Percentiles rank a stretch among this genome's conserved stretches.
Evolutionary conservation across 228 moss, liverwort and hornwort genomes (phyloP).

Genomic region (Sphagnum fallax): DNA sequence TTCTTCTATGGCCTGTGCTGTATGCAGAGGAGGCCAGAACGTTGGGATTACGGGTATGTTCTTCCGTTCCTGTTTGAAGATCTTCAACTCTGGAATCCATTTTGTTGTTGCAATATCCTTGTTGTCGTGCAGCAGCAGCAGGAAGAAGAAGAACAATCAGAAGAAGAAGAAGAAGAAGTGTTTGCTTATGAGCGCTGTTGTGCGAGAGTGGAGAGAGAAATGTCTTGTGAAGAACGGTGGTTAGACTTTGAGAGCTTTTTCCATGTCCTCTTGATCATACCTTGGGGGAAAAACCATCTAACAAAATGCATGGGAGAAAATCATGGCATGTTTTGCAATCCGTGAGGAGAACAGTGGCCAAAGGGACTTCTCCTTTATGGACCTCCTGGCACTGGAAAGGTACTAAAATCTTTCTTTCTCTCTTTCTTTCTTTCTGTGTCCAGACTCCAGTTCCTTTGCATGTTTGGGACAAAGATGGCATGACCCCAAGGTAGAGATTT

Average conservation of each 20-base stretch:
- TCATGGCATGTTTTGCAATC: background rate
- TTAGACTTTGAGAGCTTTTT: background rate
- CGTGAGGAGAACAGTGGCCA: conserved; percentile 58
- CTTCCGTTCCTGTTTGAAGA: background rate
- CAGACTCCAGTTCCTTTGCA: background rate
- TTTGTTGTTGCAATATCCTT: background rate
- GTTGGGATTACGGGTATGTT: conserved; percentile 58
- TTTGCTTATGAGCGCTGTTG: background rate
- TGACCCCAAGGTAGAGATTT: too few relatives aligned
- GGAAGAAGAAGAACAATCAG: background rate
- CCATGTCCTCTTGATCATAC: background rate
- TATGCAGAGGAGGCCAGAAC: conserved; percentile 53
- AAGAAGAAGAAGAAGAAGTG: background rate
- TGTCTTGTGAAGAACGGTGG: background rate
- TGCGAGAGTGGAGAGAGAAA: background rate
- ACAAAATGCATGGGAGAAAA: too few relatives aligned
- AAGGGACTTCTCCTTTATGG: conserved; percentile 85
- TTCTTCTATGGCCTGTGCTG: conserved; percentile 72
- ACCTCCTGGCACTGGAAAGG: conserved; percentile 98
- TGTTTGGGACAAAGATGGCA: background rate
- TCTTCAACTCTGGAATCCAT: background rate
- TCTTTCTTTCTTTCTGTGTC: background rate
- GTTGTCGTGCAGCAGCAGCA: background rate
- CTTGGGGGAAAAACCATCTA: too few relatives aligned
- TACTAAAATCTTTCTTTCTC: conserved; percentile 8